These are phyloP conservation scores for Toxoplasma gondii DNA, from an alignment of 169 alveolate genomes.

Conservation along the genomic window DNA sequence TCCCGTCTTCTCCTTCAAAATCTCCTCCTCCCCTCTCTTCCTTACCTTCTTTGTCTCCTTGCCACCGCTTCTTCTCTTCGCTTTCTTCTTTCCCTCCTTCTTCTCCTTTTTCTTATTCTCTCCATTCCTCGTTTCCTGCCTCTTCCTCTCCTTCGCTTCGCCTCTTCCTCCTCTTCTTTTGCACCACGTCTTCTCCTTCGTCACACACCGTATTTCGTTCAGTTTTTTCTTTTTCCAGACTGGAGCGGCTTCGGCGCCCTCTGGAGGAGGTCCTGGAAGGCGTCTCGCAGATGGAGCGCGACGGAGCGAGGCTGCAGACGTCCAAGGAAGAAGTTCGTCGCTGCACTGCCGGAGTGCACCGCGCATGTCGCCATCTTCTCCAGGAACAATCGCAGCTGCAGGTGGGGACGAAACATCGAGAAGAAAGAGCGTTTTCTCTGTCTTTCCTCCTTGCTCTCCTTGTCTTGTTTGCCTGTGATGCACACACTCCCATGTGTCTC, in stretches of 20 bases:
- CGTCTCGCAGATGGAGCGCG: background rate
- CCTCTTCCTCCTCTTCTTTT: background rate
- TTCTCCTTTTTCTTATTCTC: background rate
- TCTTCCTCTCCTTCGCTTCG: background rate
- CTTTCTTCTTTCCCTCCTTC: background rate
- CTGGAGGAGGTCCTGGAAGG: background rate
- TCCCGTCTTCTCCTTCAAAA: background rate
- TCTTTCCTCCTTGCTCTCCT: no score
- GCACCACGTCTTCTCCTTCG: background rate
- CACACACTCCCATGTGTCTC: no score
- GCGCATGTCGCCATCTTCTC: background rate
- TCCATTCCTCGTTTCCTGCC: background rate
- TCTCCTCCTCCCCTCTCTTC: background rate
- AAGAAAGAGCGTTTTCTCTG: background rate
- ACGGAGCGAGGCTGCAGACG: background rate
- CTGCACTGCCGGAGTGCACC: background rate
- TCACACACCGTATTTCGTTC: no score
- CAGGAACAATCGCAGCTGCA: background rate
- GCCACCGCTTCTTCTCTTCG: background rate
- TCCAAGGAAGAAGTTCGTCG: background rate
- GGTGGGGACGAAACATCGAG: background rate
- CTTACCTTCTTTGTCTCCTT: no score
- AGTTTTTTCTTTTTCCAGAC: background rate
- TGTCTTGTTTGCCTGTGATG: no score
- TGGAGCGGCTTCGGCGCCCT: slow-evolving; percentile 2